These are phyloP conservation scores for Somion occarium DNA, from an alignment of 1,284 basidiomycete species.

Conservation along the genomic window DNA sequence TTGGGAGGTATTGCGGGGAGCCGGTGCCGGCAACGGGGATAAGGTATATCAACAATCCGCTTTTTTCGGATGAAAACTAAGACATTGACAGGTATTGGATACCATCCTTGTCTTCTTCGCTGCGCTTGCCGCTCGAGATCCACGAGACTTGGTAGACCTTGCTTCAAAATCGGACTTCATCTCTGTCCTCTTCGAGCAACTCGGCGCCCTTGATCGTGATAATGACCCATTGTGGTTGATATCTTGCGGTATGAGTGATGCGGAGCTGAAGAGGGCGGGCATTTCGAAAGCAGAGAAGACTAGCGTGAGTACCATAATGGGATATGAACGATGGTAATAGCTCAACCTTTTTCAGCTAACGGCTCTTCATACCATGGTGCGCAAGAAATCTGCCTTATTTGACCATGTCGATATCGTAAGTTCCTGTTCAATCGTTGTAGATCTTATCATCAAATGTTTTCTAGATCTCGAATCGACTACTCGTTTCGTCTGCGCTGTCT, in stretches of 20 bases:
- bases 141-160: slow-evolving; percentile 47
- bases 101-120: slow-evolving; percentile 53
- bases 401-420: slow-evolving; percentile 35
- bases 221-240: slow-evolving; percentile 45
- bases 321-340: neutral
- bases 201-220: slow-evolving; percentile 29
- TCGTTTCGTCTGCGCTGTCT: slow-evolving; percentile 43
- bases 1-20: slow-evolving; percentile 57
- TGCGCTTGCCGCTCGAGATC: slow-evolving; percentile 53
- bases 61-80: neutral
- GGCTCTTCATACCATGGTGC: slow-evolving; percentile 30
- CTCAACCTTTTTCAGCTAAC: slow-evolving; percentile 27
- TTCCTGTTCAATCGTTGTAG: slow-evolving; percentile 7
- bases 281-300: slow-evolving; percentile 43
- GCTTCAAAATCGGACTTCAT: slow-evolving; percentile 38
- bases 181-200: slow-evolving; percentile 39
- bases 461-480: slow-evolving; percentile 52
- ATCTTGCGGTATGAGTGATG: slow-evolving; percentile 25
- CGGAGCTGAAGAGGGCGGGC: slow-evolving; percentile 39
- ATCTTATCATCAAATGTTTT: neutral
- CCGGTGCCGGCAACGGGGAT: slow-evolving; percentile 57
- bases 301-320: slow-evolving; percentile 30
- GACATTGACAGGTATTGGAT: slow-evolving; percentile 48
- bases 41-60: slow-evolving; percentile 33
- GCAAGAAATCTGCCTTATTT: slow-evolving; percentile 42